phyloP scores from a whole-genome alignment of 495 filamentous ascomycete species.

The Penicillium macrosclerotiorum region DNA sequence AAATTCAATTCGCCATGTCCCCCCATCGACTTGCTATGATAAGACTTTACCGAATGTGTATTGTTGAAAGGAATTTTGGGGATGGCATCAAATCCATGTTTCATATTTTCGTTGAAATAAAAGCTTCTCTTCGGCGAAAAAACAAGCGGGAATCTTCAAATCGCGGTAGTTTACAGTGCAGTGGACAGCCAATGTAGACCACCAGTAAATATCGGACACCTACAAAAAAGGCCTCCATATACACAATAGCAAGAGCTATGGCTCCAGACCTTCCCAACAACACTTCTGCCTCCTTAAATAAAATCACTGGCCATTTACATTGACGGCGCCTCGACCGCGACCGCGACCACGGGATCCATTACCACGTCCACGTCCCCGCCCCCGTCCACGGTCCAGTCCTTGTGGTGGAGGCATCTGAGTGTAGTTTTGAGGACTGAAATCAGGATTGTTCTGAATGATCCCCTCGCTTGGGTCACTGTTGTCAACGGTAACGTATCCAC shows the following conservation, averaged over 20 bases:
- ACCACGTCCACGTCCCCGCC: conserved; percentile 52
- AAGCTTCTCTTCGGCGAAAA: too few relatives aligned
- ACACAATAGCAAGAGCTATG: conserved; percentile 1
- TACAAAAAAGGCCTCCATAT: not conserved
- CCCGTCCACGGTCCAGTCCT: conserved; percentile 56
- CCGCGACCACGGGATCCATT: conserved; percentile 30
- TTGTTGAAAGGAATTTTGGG: too few relatives aligned
- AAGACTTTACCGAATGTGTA: too few relatives aligned
- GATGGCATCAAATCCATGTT: too few relatives aligned
- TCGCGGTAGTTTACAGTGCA: too few relatives aligned
- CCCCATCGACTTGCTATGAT: too few relatives aligned
- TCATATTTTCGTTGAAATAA: too few relatives aligned
- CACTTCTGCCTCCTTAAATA: not conserved
- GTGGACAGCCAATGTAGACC: too few relatives aligned
- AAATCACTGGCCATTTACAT: conserved; percentile 9
- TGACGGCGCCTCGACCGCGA: conserved; percentile 25
- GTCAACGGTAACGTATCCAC: conserved; percentile 55
- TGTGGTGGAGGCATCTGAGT: conserved; percentile 77
- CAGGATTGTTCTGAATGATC: conserved; percentile 49
- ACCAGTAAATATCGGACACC: too few relatives aligned
- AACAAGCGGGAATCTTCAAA: too few relatives aligned
- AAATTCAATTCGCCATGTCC: too few relatives aligned
- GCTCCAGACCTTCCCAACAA: not conserved
- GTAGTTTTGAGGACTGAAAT: conserved; percentile 62
- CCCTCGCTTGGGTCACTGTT: conserved; percentile 47